Evolutionary conservation across 352 stramenopile species (phyloP).

Genomic region (Globisporangium alternatum): DNA sequence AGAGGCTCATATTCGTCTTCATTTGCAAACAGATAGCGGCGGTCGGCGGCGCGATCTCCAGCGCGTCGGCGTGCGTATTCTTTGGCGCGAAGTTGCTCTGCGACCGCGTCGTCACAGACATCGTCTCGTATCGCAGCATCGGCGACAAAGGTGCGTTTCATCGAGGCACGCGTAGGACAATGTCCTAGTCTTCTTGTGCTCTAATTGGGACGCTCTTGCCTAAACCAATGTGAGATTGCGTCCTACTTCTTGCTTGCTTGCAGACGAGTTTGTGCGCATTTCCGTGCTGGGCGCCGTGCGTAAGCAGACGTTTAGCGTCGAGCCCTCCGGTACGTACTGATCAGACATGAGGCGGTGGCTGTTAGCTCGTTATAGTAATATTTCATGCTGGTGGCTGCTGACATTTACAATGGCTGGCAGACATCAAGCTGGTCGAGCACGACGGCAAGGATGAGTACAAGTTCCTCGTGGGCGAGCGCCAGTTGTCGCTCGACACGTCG

Average conservation of each 20-base stretch:
- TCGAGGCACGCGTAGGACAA: background rate
- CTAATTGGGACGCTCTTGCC: background rate
- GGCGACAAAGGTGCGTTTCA: slow-evolving; percentile 40
- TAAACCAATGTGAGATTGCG: background rate
- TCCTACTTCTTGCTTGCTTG: background rate
- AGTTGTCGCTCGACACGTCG: slow-evolving; percentile 54
- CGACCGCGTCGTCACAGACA: slow-evolving; percentile 69
- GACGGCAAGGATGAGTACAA: slow-evolving; percentile 59
- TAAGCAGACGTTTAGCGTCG: slow-evolving; percentile 48
- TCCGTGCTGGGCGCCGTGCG: slow-evolving; percentile 37
- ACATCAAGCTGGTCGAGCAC: slow-evolving; percentile 53
- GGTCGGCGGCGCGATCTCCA: slow-evolving; percentile 57
- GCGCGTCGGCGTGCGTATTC: slow-evolving; percentile 60
- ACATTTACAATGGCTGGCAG: slow-evolving; percentile 22
- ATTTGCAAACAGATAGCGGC: slow-evolving; percentile 34
- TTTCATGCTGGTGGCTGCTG: background rate
- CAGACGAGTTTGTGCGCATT: slow-evolving; percentile 57
- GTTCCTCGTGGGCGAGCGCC: slow-evolving; percentile 49
- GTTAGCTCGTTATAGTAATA: background rate
- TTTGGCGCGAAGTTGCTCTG: slow-evolving; percentile 71
- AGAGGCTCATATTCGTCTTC: background rate
- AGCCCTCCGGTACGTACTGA: slow-evolving; percentile 35
- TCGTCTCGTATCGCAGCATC: slow-evolving; percentile 57
- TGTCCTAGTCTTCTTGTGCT: background rate
- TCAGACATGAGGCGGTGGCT: background rate